These are phyloP conservation scores for Saposhnikovia divaricata DNA, from an alignment of 129 eudicot genomes.

Conservation along the genomic window DNA sequence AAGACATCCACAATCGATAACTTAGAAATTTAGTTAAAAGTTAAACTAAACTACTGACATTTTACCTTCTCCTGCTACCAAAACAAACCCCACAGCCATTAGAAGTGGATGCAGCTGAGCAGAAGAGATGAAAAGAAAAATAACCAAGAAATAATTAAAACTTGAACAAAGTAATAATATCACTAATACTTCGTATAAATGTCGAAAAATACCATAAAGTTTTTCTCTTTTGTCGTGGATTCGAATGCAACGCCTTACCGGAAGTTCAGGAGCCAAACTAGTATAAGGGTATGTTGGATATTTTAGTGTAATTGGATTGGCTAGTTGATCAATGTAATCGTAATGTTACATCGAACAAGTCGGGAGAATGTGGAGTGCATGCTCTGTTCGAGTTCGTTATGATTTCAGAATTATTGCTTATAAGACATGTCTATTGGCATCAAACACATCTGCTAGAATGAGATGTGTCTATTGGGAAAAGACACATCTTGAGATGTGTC, in stretches of 20 bases:
- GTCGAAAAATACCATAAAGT: slow-evolving; percentile 42
- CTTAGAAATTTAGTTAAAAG: neutral
- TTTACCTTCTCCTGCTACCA: slow-evolving; percentile 65
- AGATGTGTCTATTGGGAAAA: too few species aligned
- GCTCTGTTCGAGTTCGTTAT: too few species aligned
- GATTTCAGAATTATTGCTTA: too few species aligned
- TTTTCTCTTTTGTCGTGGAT: slow-evolving; percentile 33
- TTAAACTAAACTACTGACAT: neutral
- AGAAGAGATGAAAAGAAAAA: slow-evolving; percentile 10
- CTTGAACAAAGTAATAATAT: neutral
- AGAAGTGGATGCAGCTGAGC: slow-evolving; percentile 69
- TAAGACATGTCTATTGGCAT: too few species aligned
- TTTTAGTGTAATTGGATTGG: too few species aligned
- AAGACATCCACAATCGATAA: neutral
- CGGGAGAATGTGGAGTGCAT: too few species aligned
- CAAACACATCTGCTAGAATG: too few species aligned
- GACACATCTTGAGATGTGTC: too few species aligned
- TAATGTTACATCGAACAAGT: too few species aligned
- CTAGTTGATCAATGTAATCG: too few species aligned
- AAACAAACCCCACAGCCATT: slow-evolving; percentile 55
- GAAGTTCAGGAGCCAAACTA: slow-evolving; percentile 58
- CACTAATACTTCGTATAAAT: neutral
- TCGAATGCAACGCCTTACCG: slow-evolving; percentile 56
- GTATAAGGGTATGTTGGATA: too few species aligned
- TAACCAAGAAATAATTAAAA: neutral